Conservation (phyloP, 805 yeast species). For the Zygoascus biomembranicola region DNA sequence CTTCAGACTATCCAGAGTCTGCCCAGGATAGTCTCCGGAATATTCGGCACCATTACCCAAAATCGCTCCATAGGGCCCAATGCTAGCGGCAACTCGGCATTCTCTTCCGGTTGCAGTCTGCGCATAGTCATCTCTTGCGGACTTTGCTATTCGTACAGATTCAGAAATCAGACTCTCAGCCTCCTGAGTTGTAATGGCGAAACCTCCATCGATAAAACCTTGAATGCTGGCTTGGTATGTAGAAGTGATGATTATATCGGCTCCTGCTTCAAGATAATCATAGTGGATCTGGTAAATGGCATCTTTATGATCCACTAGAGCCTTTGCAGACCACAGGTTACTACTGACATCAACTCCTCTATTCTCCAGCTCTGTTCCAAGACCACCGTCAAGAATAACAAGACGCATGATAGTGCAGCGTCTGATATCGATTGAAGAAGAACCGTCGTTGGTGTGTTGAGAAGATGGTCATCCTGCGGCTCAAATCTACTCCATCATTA, state of each 20-base stretch:
- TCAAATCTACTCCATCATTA: not conserved
- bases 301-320: conserved; percentile 37
- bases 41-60: conserved; percentile 65
- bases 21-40: conserved; percentile 51
- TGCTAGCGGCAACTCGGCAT: conserved; percentile 45
- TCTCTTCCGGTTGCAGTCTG: conserved; percentile 27
- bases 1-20: conserved; percentile 31
- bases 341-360: conserved; percentile 38
- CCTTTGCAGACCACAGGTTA: conserved; percentile 55
- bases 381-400: conserved; percentile 48
- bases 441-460: not conserved
- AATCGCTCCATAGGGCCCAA: conserved; percentile 75
- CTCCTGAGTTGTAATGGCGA: conserved; percentile 6
- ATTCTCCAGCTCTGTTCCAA: conserved; percentile 55
- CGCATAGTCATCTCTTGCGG: conserved; percentile 18
- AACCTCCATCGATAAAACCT: conserved; percentile 26
- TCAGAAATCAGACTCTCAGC: conserved; percentile 9
- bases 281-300: conserved; percentile 40
- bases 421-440: not conserved
- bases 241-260: conserved; percentile 45
- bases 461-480: not conserved
- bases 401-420: conserved; percentile 1
- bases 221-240: conserved; percentile 52
- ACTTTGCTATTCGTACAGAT: conserved; percentile 22
- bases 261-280: conserved; percentile 46